These are phyloP conservation scores for Vigna nakashimae DNA, from an alignment of 306 rosid species.

Conservation along the genomic window DNA sequence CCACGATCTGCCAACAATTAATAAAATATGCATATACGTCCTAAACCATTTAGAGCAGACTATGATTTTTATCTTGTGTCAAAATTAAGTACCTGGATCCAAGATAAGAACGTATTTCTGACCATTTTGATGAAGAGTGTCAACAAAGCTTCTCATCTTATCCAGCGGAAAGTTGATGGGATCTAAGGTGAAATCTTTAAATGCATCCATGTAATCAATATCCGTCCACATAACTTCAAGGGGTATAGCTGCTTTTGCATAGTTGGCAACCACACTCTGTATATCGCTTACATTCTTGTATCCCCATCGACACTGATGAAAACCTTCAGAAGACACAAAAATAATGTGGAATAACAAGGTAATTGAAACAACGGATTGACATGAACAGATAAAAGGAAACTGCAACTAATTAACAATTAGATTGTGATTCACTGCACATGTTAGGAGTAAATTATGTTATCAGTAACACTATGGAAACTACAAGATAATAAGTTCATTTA, in stretches of 20 bases:
- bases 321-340: conserved; percentile 52
- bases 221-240: conserved; percentile 97
- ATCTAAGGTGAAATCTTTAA: conserved; percentile 85
- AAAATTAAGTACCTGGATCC: conserved; percentile 72
- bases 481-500: background rate
- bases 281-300: conserved; percentile 76
- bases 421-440: too few species aligned
- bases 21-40: background rate
- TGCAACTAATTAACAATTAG: too few species aligned
- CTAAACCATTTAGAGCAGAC: background rate
- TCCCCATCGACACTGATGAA: conserved; percentile 87
- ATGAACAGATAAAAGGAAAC: background rate
- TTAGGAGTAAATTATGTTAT: background rate
- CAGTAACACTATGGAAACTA: background rate
- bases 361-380: background rate
- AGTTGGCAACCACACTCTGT: conserved; percentile 69
- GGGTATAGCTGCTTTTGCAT: conserved; percentile 77
- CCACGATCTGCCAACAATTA: conserved; percentile 30
- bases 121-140: conserved; percentile 71
- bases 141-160: conserved; percentile 63
- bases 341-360: background rate
- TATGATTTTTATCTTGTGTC: background rate
- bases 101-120: conserved; percentile 85
- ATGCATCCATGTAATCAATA: conserved; percentile 94
- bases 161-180: conserved; percentile 80